Evolutionary conservation across 1,284 basidiomycete species (phyloP).

Genomic region (Mycena citricolor): DNA sequence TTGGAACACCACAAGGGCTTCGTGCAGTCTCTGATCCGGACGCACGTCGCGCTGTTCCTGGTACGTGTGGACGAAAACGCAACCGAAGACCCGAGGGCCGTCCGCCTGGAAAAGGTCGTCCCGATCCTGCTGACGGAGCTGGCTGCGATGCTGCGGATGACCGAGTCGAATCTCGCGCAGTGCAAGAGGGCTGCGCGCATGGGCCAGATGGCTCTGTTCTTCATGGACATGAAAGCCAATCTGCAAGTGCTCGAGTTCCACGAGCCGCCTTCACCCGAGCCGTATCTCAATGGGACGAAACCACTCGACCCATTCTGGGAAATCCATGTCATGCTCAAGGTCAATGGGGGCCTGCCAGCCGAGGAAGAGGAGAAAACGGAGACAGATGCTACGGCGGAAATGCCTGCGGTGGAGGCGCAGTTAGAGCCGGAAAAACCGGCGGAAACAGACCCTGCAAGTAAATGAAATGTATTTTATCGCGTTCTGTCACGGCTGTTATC

Average conservation of each 20-base stretch:
- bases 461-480: too few relatives aligned
- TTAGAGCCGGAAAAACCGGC: too few relatives aligned
- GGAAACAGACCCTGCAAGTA: too few relatives aligned
- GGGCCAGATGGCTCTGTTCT: conserved; percentile 14
- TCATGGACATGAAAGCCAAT: conserved; percentile 12
- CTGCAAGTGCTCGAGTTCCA: conserved; percentile 14
- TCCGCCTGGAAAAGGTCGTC: conserved; percentile 9
- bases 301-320: conserved; percentile 13
- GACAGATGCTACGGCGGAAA: too few relatives aligned
- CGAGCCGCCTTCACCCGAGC: conserved; percentile 7
- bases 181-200: neutral
- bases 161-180: neutral
- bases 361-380: too few relatives aligned
- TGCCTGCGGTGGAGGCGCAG: too few relatives aligned
- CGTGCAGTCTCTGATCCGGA: conserved; percentile 3
- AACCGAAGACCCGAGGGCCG: conserved; percentile 12
- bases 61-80: conserved; percentile 6
- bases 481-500: too few relatives aligned
- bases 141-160: neutral
- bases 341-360: conserved; percentile 9
- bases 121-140: conserved; percentile 4
- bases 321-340: conserved; percentile 10
- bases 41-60: conserved; percentile 13
- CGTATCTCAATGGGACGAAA: conserved; percentile 13
- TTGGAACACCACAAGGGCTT: conserved; percentile 14